Evolutionary conservation across 805 yeast species (phyloP).

Genomic region (Tanozyma kutaoensis): DNA sequence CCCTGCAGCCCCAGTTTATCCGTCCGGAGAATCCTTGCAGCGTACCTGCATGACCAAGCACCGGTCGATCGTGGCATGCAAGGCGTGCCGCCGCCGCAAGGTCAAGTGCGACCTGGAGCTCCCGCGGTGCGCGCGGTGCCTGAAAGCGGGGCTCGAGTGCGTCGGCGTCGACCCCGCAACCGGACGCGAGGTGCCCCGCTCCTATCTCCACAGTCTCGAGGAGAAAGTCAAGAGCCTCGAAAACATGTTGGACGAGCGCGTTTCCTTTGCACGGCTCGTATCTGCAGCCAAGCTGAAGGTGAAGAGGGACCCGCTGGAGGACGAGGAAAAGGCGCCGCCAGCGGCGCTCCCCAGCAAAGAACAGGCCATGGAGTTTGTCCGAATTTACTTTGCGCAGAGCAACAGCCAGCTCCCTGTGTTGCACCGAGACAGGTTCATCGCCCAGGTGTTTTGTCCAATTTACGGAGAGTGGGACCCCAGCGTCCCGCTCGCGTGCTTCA

Average conservation of each 20-base stretch:
- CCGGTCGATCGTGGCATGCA: slow-evolving; percentile 86
- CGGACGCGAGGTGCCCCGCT: slow-evolving; percentile 75
- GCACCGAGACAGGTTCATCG: slow-evolving; percentile 68
- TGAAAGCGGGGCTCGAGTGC: slow-evolving; percentile 57
- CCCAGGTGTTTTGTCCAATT: slow-evolving; percentile 57
- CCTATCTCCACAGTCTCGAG: slow-evolving; percentile 63
- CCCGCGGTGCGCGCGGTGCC: slow-evolving; percentile 54
- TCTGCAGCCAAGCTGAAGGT: no score
- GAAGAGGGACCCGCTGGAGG: slow-evolving; percentile 1
- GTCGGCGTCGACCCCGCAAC: slow-evolving; percentile 81
- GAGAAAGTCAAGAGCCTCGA: slow-evolving; percentile 49
- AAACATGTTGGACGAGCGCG: slow-evolving; percentile 17
- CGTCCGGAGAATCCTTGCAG: no score
- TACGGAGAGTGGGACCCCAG: slow-evolving; percentile 53
- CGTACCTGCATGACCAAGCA: no score
- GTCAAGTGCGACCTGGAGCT: slow-evolving; percentile 55
- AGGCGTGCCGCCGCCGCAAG: slow-evolving; percentile 61
- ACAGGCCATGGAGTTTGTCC: slow-evolving; percentile 53
- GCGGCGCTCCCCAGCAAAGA: slow-evolving; percentile 56
- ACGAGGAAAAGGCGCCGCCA: slow-evolving; percentile 14
- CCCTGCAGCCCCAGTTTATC: no score
- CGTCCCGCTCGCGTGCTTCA: slow-evolving; percentile 45
- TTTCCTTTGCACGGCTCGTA: no score
- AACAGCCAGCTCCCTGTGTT: slow-evolving; percentile 76
- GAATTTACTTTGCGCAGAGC: slow-evolving; percentile 61